Evolutionary conservation across 2,329 filamentous ascomycete genomes (phyloP).

Genomic region (Hymenoscyphus fraxineus): DNA sequence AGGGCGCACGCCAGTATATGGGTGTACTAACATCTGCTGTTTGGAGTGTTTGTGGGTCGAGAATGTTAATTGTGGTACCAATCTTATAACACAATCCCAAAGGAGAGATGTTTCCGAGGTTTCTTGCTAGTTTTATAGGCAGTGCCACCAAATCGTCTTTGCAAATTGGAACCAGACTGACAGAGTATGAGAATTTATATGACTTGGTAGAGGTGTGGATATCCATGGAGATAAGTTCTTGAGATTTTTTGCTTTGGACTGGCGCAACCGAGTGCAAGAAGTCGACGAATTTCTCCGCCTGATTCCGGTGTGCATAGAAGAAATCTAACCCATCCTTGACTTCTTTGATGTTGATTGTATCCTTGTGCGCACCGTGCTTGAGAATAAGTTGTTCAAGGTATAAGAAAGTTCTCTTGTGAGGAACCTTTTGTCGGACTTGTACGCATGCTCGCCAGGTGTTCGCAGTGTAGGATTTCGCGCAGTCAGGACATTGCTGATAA

Average conservation of each 20-base stretch:
- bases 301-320: conserved; percentile 84
- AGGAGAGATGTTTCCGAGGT: conserved; percentile 82
- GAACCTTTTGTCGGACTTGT: conserved; percentile 93
- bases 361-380: conserved; percentile 85
- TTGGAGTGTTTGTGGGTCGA: conserved; percentile 89
- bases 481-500: conserved; percentile 91
- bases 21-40: conserved; percentile 78
- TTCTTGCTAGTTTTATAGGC: conserved; percentile 83
- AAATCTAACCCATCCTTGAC: conserved; percentile 95
- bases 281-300: conserved; percentile 88
- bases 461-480: conserved; percentile 90
- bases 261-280: conserved; percentile 82
- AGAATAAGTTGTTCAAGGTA: conserved; percentile 91
- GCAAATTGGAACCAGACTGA: conserved; percentile 89
- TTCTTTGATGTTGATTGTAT: conserved; percentile 98
- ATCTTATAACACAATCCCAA: conserved; percentile 82
- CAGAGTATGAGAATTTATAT: conserved; percentile 92
- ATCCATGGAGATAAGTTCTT: conserved; percentile 91
- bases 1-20: conserved; percentile 89
- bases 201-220: conserved; percentile 84
- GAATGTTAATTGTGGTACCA: conserved; percentile 81
- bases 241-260: conserved; percentile 75
- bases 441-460: conserved; percentile 93
- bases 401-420: conserved; percentile 84
- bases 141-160: conserved; percentile 96